Conservation (phyloP, 2,329 filamentous ascomycete genomes). For the Botrytis byssoidea region DNA sequence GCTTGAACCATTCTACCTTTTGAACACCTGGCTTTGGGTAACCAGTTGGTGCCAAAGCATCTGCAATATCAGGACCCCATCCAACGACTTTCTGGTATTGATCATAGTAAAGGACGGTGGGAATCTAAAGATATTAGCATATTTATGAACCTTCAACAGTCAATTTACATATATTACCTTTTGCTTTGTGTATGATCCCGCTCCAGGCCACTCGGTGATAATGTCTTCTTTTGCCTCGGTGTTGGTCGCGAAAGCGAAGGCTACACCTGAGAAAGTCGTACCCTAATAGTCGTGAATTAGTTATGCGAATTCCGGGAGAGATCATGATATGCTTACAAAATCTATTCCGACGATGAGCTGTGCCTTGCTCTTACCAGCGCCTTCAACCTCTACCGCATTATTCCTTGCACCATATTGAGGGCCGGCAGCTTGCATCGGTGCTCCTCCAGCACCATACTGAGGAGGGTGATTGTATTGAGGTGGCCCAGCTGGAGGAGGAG, state of each 20-base stretch:
- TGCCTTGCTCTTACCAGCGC: slow-evolving; percentile 84
- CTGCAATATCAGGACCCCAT: slow-evolving; percentile 97
- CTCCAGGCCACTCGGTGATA: slow-evolving; percentile 98
- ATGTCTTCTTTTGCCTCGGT: slow-evolving; percentile 98
- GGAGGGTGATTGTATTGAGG: slow-evolving; percentile 38
- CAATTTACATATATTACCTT: slow-evolving; percentile 61
- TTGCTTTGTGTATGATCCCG: slow-evolving; percentile 96
- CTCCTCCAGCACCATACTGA: slow-evolving; percentile 34
- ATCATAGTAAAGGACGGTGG: slow-evolving; percentile 98
- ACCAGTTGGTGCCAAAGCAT: slow-evolving; percentile 91
- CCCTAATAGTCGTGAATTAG: slow-evolving; percentile 54
- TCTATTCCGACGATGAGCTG: slow-evolving; percentile 99
- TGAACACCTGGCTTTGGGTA: slow-evolving; percentile 98
- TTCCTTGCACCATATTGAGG: slow-evolving; percentile 39
- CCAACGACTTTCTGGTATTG: slow-evolving; percentile 99
- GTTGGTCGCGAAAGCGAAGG: slow-evolving; percentile 90
- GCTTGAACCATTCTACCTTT: slow-evolving; percentile 99
- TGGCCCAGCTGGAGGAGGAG: slow-evolving; percentile 35
- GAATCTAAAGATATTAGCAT: slow-evolving; percentile 63
- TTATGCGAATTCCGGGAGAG: slow-evolving; percentile 17
- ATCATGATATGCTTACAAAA: slow-evolving; percentile 66
- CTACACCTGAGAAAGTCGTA: slow-evolving; percentile 96
- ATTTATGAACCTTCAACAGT: background rate
- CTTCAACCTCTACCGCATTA: slow-evolving; percentile 73
- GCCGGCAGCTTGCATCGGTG: slow-evolving; percentile 30